Evolutionary conservation across 805 yeast genomes (phyloP).

Genomic region (Saturnispora halmiae): DNA sequence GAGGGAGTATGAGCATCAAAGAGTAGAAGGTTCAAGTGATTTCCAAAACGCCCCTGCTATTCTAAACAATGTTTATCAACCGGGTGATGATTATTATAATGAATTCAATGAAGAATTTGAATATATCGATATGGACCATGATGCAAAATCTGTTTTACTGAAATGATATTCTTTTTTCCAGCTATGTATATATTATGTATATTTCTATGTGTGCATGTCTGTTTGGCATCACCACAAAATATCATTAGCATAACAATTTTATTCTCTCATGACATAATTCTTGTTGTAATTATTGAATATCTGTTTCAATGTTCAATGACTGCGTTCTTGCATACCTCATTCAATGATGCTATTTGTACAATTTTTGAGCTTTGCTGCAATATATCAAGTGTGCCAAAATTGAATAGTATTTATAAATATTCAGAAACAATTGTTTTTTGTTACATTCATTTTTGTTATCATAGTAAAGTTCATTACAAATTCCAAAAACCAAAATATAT

Average conservation of each 20-base stretch:
- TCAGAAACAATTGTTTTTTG: too few relatives aligned
- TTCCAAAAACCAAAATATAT: too few relatives aligned
- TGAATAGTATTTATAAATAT: too few relatives aligned
- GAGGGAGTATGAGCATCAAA: conserved; percentile 83
- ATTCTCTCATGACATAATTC: neutral
- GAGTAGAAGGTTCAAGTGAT: conserved; percentile 21
- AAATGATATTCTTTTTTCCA: neutral
- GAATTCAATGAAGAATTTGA: conserved; percentile 10
- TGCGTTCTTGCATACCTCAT: too few relatives aligned
- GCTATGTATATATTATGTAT: neutral
- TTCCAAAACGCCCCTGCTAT: conserved; percentile 14
- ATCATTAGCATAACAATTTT: neutral
- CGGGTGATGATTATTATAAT: conserved; percentile 17
- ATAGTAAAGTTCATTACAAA: too few relatives aligned
- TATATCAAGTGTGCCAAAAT: too few relatives aligned
- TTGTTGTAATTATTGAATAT: neutral
- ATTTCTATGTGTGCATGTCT: too few relatives aligned
- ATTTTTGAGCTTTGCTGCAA: too few relatives aligned
- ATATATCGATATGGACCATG: conserved; percentile 13
- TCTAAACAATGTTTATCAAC: conserved; percentile 23
- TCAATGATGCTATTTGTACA: too few relatives aligned
- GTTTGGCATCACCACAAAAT: too few relatives aligned
- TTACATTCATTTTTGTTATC: too few relatives aligned
- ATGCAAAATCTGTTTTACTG: neutral
- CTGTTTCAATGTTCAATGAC: too few relatives aligned